A percentile compares a stretch with the other conserved stretches of the same genome.
Evolutionary conservation across 495 filamentous ascomycete species (phyloP).

Genomic region (Penicillium robsamsonii): DNA sequence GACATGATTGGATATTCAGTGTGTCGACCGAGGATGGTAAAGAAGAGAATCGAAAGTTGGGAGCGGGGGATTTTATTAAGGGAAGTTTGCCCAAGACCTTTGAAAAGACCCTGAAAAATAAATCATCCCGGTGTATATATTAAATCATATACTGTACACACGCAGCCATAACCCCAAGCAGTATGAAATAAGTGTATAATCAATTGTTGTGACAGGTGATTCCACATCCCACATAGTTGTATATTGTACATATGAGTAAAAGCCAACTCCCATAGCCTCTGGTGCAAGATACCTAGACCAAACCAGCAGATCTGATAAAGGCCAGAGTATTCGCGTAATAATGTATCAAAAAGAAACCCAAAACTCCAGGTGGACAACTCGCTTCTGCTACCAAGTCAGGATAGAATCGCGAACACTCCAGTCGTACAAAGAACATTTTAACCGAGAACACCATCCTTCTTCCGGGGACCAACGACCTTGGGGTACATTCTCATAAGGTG

Average conservation of each 20-base stretch:
- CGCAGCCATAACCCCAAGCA: not conserved
- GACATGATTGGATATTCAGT: too few relatives aligned
- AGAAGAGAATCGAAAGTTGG: too few relatives aligned
- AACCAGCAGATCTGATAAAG: not conserved
- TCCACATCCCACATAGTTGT: constrained; percentile 21
- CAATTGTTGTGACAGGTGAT: constrained; percentile 21
- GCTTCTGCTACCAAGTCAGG: constrained; percentile 9
- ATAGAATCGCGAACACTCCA: not conserved
- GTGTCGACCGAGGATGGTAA: too few relatives aligned
- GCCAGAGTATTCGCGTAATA: constrained; percentile 5
- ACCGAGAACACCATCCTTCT: constrained; percentile 56
- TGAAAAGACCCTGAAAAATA: too few relatives aligned
- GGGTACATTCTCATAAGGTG: constrained; percentile 85
- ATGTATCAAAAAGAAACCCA: constrained; percentile 15
- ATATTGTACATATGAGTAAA: constrained; percentile 31
- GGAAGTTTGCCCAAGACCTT: too few relatives aligned
- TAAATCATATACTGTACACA: too few relatives aligned
- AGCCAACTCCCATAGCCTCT: constrained; percentile 18
- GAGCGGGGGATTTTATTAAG: too few relatives aligned
- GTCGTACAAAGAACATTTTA: constrained; percentile 24
- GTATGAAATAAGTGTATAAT: constrained; percentile 20
- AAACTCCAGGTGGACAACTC: constrained; percentile 25
- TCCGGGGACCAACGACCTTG: constrained; percentile 68
- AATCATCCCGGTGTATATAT: too few relatives aligned
- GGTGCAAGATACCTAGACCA: constrained; percentile 9